These are phyloP conservation scores for Aureobasidium lini DNA, from an alignment of 2,329 filamentous ascomycete genomes.

Conservation along the genomic window DNA sequence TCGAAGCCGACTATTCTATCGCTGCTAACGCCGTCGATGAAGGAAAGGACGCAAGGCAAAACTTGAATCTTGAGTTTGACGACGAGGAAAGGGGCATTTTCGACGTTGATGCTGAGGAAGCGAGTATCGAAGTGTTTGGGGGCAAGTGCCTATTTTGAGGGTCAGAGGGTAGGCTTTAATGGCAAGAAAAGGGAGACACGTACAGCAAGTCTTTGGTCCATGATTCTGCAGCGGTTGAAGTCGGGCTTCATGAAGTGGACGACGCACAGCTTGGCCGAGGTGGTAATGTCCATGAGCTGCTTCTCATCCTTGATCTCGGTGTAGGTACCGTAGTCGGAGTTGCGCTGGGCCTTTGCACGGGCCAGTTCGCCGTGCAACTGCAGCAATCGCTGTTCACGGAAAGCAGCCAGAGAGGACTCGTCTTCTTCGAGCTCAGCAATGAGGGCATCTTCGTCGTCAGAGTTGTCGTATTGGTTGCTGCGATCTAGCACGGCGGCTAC, in stretches of 20 bases:
- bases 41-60: slow-evolving; percentile 51
- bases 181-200: background rate
- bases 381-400: slow-evolving; percentile 51
- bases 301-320: slow-evolving; percentile 52
- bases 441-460: slow-evolving; percentile 52
- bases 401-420: slow-evolving; percentile 44
- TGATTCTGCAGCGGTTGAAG: slow-evolving; percentile 54
- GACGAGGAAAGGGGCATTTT: slow-evolving; percentile 53
- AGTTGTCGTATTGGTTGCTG: slow-evolving; percentile 30
- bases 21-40: slow-evolving; percentile 47
- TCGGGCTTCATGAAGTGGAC: slow-evolving; percentile 60
- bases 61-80: slow-evolving; percentile 51
- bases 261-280: slow-evolving; percentile 48
- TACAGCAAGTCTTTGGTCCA: slow-evolving; percentile 52
- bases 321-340: slow-evolving; percentile 46
- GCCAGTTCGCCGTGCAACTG: slow-evolving; percentile 51
- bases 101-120: slow-evolving; percentile 51
- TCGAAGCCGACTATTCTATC: slow-evolving; percentile 55
- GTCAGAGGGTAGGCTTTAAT: background rate
- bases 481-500: slow-evolving; percentile 45
- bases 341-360: slow-evolving; percentile 45
- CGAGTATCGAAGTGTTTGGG: slow-evolving; percentile 52
- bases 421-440: slow-evolving; percentile 48
- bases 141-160: slow-evolving; percentile 33
- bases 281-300: slow-evolving; percentile 53